Evolutionary conservation across 2,329 filamentous ascomycete species (phyloP).

Genomic region (Coniella lustricola): DNA sequence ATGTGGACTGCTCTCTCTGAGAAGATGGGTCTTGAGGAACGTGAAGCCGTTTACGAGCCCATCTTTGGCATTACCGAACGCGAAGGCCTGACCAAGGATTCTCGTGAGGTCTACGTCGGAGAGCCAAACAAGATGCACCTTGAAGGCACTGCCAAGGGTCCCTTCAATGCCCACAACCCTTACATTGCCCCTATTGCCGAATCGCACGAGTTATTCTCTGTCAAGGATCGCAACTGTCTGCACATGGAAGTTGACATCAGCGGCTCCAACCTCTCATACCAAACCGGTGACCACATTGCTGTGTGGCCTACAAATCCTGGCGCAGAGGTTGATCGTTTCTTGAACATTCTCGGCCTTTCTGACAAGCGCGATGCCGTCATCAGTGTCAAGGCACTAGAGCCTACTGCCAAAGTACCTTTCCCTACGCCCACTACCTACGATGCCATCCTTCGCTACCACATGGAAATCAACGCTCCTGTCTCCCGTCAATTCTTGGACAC

Average conservation of each 20-base stretch:
- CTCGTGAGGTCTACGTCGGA: conserved; percentile 81
- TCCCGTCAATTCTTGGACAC: conserved; percentile 91
- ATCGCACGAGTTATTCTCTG: conserved; percentile 83
- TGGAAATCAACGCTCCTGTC: conserved; percentile 92
- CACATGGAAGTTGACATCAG: conserved; percentile 93
- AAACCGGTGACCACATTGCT: conserved; percentile 95
- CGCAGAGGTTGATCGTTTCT: conserved; percentile 82
- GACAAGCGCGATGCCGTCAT: conserved; percentile 78
- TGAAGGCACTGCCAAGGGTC: conserved; percentile 73
- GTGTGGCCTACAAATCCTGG: conserved; percentile 96
- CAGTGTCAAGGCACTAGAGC: conserved; percentile 82
- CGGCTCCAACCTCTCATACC: conserved; percentile 83
- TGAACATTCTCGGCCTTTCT: conserved; percentile 68
- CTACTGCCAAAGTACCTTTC: conserved; percentile 95
- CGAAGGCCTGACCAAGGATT: conserved; percentile 65
- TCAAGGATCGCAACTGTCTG: conserved; percentile 87
- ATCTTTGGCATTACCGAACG: conserved; percentile 77
- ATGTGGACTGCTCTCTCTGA: conserved; percentile 88
- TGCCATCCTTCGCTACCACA: conserved; percentile 85
- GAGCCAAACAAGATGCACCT: conserved; percentile 97
- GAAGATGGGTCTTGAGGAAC: conserved; percentile 85
- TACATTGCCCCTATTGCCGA: conserved; percentile 91
- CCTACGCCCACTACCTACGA: conserved; percentile 96
- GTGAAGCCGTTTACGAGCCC: conserved; percentile 92
- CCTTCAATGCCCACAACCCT: conserved; percentile 94